Evolutionary conservation across 2,329 filamentous ascomycete species (phyloP).

Genomic region (Leptographium wingfieldii): DNA sequence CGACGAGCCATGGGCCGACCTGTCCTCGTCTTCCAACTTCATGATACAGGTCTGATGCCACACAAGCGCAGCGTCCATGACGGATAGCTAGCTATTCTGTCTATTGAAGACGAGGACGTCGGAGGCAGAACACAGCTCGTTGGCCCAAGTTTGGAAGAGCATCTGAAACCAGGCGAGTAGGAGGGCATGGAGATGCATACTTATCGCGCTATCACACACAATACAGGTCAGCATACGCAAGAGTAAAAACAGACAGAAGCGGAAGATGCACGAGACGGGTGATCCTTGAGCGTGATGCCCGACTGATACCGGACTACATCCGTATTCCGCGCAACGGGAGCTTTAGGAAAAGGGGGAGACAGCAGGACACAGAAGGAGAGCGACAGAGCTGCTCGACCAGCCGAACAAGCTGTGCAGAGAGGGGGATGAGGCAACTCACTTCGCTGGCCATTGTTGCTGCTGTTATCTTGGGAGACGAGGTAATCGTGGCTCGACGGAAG

Average conservation of each 20-base stretch:
- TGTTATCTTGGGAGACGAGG: neutral
- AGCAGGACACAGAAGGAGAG: neutral
- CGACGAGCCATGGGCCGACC: no score
- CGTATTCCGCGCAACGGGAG: neutral
- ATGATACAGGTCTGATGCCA: neutral
- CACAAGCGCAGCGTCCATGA: neutral
- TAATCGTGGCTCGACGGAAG: neutral
- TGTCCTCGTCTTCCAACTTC: no score
- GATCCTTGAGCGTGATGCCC: neutral
- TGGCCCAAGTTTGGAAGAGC: neutral
- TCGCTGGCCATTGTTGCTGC: neutral
- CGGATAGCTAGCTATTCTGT: neutral
- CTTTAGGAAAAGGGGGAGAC: neutral
- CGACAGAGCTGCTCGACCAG: neutral
- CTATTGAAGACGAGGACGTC: neutral
- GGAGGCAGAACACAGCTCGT: neutral
- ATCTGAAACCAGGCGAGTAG: neutral
- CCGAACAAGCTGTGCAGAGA: neutral
- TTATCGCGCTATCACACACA: neutral
- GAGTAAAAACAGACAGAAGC: neutral
- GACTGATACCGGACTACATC: neutral
- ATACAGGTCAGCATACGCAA: neutral
- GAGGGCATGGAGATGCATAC: neutral
- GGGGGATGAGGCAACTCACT: neutral
- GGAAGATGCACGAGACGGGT: neutral